Evolutionary conservation across 129 eudicot species (phyloP).

Genomic region (Scalesia atractyloides): DNA sequence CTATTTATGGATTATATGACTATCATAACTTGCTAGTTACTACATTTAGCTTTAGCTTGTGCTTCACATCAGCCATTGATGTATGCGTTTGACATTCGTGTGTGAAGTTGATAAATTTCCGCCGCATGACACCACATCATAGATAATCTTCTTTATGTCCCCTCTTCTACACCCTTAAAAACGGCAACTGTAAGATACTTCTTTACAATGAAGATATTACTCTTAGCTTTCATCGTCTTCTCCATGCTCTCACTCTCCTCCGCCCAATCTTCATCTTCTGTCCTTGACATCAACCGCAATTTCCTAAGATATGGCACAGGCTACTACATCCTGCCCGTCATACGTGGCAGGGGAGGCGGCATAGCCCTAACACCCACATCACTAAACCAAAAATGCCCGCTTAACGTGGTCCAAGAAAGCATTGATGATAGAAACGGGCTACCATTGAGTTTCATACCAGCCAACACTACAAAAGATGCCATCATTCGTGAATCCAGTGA

Average conservation of each 20-base stretch:
- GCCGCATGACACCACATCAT: no score
- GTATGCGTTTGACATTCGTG: no score
- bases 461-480: slow-evolving; percentile 34
- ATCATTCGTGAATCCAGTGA: slow-evolving; percentile 47
- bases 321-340: slow-evolving; percentile 58
- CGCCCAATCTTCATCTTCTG: slow-evolving; percentile 28
- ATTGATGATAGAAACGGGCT: slow-evolving; percentile 29
- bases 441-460: slow-evolving; percentile 38
- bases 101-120: no score
- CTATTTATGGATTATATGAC: no score
- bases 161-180: background rate
- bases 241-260: slow-evolving; percentile 19
- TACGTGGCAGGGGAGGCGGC: slow-evolving; percentile 60
- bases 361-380: slow-evolving; percentile 32
- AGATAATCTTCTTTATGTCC: no score
- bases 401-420: slow-evolving; percentile 44
- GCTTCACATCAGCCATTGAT: no score
- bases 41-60: no score
- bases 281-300: slow-evolving; percentile 46
- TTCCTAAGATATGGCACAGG: slow-evolving; percentile 25
- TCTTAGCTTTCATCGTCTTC: slow-evolving; percentile 29
- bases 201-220: slow-evolving; percentile 8
- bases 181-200: background rate
- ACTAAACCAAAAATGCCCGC: slow-evolving; percentile 39
- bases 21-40: no score